Percentiles rank a stretch among this genome's conserved stretches.
Evolutionary conservation across 2,329 filamentous ascomycete species (phyloP).

Genomic region (Sphaerostilbella broomeana): DNA sequence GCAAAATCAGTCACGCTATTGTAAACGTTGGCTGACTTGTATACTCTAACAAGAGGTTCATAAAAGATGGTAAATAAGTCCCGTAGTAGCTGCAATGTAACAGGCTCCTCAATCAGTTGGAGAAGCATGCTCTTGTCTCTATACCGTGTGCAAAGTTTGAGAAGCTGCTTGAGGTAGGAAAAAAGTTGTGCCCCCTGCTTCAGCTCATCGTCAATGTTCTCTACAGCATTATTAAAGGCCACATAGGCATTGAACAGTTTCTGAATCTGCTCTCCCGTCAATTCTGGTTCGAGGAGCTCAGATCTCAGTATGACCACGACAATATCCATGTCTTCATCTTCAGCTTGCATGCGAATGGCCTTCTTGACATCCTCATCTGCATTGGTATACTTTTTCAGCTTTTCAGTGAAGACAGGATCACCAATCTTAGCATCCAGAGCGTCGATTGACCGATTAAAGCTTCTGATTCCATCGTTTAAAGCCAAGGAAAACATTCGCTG

Average conservation of each 20-base stretch:
- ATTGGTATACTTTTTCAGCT: slow-evolving; percentile 73
- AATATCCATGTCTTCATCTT: slow-evolving; percentile 69
- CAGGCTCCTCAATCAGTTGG: slow-evolving; percentile 87
- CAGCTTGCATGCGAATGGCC: slow-evolving; percentile 66
- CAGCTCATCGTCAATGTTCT: slow-evolving; percentile 83
- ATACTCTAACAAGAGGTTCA: slow-evolving; percentile 91
- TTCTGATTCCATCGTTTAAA: slow-evolving; percentile 80
- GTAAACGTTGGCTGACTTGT: slow-evolving; percentile 98
- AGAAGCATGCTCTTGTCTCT: slow-evolving; percentile 98
- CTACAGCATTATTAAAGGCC: slow-evolving; percentile 86
- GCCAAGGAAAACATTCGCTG: slow-evolving; percentile 93
- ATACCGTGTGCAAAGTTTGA: slow-evolving; percentile 86
- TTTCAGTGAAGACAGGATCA: slow-evolving; percentile 72
- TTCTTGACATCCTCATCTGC: slow-evolving; percentile 69
- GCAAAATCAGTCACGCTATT: slow-evolving; percentile 96
- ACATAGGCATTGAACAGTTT: slow-evolving; percentile 91
- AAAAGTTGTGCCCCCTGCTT: slow-evolving; percentile 87
- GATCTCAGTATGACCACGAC: slow-evolving; percentile 80
- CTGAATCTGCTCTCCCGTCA: slow-evolving; percentile 69
- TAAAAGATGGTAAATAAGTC: slow-evolving; percentile 99
- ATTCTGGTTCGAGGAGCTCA: slow-evolving; percentile 64
- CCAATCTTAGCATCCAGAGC: slow-evolving; percentile 67
- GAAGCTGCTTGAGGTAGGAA: slow-evolving; percentile 86
- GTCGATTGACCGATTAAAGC: slow-evolving; percentile 82
- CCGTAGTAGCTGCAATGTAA: slow-evolving; percentile 91